phyloP scores from a whole-genome alignment of 148 eudicot genomes.

The Vaccinium macrocarpon region DNA sequence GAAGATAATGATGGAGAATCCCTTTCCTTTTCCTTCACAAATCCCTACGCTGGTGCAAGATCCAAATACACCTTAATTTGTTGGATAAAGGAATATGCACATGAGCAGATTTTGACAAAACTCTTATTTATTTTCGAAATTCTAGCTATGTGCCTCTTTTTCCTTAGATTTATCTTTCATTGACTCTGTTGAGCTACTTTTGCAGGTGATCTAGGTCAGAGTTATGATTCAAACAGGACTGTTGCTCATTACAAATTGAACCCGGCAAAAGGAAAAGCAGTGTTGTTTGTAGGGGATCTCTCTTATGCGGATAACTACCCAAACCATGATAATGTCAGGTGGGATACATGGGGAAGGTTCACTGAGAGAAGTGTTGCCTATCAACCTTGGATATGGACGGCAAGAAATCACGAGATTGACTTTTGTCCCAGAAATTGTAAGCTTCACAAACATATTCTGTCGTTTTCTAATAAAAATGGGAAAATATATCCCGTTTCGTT shows the following conservation, averaged over 20 bases:
- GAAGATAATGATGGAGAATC: background rate
- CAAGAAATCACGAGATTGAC: slow-evolving; percentile 90
- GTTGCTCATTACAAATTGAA: slow-evolving; percentile 77
- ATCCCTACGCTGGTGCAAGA: background rate
- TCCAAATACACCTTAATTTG: background rate
- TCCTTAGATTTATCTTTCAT: background rate
- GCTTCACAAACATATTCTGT: slow-evolving; percentile 15
- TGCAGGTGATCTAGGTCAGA: slow-evolving; percentile 93
- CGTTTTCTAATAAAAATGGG: background rate
- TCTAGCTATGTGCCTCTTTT: background rate
- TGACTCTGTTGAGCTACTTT: background rate
- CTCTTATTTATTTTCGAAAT: background rate
- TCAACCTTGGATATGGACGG: slow-evolving; percentile 96
- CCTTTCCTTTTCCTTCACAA: background rate
- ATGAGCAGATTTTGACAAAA: background rate
- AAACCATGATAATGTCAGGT: slow-evolving; percentile 70
- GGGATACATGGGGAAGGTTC: slow-evolving; percentile 97
- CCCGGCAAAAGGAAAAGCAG: slow-evolving; percentile 62
- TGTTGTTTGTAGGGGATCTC: slow-evolving; percentile 80
- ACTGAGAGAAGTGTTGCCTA: slow-evolving; percentile 79
- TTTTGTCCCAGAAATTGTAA: slow-evolving; percentile 83
- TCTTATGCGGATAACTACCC: slow-evolving; percentile 83
- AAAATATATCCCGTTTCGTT: background rate
- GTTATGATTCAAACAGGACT: slow-evolving; percentile 69
- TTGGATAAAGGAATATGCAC: background rate